Conservation (phyloP, 768 basidiomycete genomes). For the Termitomyces sp. region DNA sequence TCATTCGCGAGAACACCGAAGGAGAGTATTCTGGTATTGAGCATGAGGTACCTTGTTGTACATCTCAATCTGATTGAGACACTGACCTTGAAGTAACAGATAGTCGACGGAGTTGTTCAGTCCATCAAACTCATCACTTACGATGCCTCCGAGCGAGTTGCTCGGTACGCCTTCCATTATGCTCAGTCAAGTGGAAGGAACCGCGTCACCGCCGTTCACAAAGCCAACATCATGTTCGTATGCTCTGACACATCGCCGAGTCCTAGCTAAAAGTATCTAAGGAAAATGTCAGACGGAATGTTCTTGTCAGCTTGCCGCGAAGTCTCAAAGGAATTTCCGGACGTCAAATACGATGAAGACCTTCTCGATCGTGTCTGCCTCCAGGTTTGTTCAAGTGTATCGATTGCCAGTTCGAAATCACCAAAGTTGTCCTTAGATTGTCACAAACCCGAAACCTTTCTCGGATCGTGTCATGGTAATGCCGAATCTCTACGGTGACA, state of each 20-base stretch:
- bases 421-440: constrained; percentile 47
- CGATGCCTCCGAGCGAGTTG: constrained; percentile 98
- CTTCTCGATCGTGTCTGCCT: constrained; percentile 95
- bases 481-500: constrained; percentile 97
- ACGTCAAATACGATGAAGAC: constrained; percentile 93
- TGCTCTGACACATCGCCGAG: constrained; percentile 8
- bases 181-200: constrained; percentile 85
- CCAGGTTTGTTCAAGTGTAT: constrained; percentile 46
- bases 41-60: constrained; percentile 69
- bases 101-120: constrained; percentile 97
- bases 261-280: constrained; percentile 23
- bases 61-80: not conserved
- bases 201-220: constrained; percentile 97
- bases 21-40: constrained; percentile 99
- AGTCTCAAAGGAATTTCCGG: constrained; percentile 93
- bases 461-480: constrained; percentile 99
- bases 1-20: constrained; percentile 99
- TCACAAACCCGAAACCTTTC: constrained; percentile 90
- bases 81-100: constrained; percentile 33
- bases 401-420: not conserved
- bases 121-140: constrained; percentile 99
- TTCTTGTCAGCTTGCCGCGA: constrained; percentile 97
- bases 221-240: constrained; percentile 96
- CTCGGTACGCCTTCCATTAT: constrained; percentile 97
- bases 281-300: constrained; percentile 99